A percentile compares a stretch with the other conserved stretches of the same genome.
Evolutionary conservation across 768 basidiomycete species (phyloP).

Genomic region (Boletus eberwhitei): DNA sequence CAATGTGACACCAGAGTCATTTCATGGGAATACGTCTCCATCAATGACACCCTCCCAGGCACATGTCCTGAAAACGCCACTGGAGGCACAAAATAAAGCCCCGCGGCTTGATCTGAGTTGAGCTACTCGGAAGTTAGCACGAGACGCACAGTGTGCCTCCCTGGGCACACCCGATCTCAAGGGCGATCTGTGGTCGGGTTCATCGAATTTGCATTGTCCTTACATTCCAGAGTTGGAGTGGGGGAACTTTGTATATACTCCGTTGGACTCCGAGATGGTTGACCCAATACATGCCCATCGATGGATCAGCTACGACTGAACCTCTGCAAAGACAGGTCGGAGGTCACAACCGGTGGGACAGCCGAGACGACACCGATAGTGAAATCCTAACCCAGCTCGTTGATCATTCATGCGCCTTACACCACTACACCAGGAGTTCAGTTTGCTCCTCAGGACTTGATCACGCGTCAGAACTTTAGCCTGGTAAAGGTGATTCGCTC

Average conservation of each 20-base stretch:
- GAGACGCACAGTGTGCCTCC: background rate
- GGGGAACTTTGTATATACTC: slow-evolving; percentile 2
- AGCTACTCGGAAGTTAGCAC: background rate
- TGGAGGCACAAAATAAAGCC: slow-evolving; percentile 18
- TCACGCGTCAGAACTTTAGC: background rate
- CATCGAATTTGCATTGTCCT: background rate
- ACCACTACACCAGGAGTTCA: background rate
- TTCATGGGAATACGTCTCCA: slow-evolving; percentile 57
- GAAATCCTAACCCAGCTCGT: background rate
- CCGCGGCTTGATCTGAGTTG: slow-evolving; percentile 29
- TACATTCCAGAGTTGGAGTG: no score
- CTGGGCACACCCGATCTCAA: background rate
- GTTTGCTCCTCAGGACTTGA: background rate
- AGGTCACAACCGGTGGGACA: background rate
- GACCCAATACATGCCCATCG: background rate
- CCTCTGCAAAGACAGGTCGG: background rate
- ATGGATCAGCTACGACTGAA: background rate
- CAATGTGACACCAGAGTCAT: slow-evolving; percentile 56
- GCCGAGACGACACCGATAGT: background rate
- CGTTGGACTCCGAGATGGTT: background rate
- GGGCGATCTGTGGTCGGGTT: background rate
- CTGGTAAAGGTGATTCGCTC: background rate
- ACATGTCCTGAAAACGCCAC: slow-evolving; percentile 8
- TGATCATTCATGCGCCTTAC: background rate
- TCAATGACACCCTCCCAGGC: slow-evolving; percentile 28